Percentiles rank a stretch among this genome's conserved stretches.
Conservation (phyloP, 495 filamentous ascomycete genomes). For the Daldinia caldariorum region DNA sequence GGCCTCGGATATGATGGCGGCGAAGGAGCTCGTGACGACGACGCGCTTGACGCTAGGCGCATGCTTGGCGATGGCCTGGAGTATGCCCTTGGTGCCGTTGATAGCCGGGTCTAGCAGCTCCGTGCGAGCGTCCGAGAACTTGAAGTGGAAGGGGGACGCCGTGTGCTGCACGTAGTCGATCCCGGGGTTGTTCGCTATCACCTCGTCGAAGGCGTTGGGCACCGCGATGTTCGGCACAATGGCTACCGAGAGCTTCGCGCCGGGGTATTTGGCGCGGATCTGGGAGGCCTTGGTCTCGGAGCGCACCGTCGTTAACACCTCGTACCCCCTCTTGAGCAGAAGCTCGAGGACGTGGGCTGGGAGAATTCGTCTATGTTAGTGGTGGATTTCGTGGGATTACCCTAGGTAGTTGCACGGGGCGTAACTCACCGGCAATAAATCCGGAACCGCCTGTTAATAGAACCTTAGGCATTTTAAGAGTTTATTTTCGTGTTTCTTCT, state of each 20-base stretch:
- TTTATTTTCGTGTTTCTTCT: neutral
- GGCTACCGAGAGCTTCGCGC: slow-evolving; percentile 73
- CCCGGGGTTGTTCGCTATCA: slow-evolving; percentile 72
- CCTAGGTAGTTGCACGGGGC: neutral
- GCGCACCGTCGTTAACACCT: slow-evolving; percentile 86
- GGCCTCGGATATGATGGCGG: slow-evolving; percentile 70
- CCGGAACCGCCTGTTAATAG: slow-evolving; percentile 66
- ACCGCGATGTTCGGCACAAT: slow-evolving; percentile 87
- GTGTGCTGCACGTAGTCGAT: slow-evolving; percentile 91
- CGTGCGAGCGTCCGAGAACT: slow-evolving; percentile 74
- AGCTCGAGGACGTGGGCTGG: slow-evolving; percentile 79
- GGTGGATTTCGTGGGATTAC: neutral
- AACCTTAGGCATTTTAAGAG: slow-evolving; percentile 64
- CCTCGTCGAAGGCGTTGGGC: slow-evolving; percentile 80
- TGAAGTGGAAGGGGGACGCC: slow-evolving; percentile 85
- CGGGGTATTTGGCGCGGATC: slow-evolving; percentile 74
- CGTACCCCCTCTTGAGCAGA: slow-evolving; percentile 73
- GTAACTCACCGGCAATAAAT: slow-evolving; percentile 59
- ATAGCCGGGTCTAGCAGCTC: slow-evolving; percentile 87
- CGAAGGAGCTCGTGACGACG: slow-evolving; percentile 87
- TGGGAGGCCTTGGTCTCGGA: slow-evolving; percentile 79
- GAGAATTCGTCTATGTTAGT: slow-evolving; percentile 9
- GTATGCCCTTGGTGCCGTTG: slow-evolving; percentile 82
- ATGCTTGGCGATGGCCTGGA: slow-evolving; percentile 76
- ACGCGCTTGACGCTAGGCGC: slow-evolving; percentile 84